Percentiles rank a stretch among this genome's conserved stretches.
Conservation (phyloP, 345 rosid species). For the Streptanthus diversifolius region DNA sequence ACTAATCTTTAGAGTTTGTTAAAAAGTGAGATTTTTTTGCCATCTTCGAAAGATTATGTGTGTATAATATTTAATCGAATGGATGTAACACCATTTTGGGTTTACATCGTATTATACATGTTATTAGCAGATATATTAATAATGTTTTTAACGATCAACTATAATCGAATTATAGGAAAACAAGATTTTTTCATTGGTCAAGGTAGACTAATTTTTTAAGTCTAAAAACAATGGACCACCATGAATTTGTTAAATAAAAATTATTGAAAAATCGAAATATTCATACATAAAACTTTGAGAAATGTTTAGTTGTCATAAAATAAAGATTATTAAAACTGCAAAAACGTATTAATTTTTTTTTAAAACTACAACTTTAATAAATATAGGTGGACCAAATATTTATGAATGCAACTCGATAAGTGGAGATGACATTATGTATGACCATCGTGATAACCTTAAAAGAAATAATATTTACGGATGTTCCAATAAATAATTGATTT, state of each 20-base stretch:
- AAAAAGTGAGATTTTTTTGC: neutral
- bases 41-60: neutral
- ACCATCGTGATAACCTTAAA: slow-evolving; percentile 26
- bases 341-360: neutral
- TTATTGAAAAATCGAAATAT: neutral
- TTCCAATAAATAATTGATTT: neutral
- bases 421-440: slow-evolving; percentile 29
- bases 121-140: neutral
- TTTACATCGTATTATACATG: neutral
- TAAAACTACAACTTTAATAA: neutral
- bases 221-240: neutral
- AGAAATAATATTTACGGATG: slow-evolving; percentile 18
- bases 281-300: neutral
- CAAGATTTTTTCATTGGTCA: neutral
- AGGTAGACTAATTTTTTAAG: neutral
- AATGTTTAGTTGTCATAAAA: neutral
- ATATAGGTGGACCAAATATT: slow-evolving; percentile 15
- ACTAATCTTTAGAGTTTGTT: neutral
- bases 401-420: slow-evolving; percentile 6
- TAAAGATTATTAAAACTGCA: neutral
- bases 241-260: neutral
- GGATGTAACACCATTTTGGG: neutral
- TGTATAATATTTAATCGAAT: neutral
- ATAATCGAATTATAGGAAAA: neutral
- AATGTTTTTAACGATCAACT: neutral